Base-by-base conservation (phyloP, 2,329 filamentous ascomycete species). In the Erysiphe neolycopersici region DNA sequence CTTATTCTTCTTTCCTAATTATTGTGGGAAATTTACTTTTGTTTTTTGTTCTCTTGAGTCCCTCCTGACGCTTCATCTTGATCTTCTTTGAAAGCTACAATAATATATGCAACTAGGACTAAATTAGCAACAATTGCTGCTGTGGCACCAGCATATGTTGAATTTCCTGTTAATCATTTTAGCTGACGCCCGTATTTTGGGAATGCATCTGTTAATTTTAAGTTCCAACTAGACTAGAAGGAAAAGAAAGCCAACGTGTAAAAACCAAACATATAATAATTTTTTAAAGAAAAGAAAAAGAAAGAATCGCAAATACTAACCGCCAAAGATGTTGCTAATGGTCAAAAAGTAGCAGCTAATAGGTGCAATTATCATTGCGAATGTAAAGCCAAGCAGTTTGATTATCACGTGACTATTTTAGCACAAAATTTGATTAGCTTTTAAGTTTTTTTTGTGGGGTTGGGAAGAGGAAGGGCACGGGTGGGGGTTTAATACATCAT, bases 21-120 rank as follows among this genome's bases (percentile, higher is more conserved):
- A 8, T 26, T 26, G 22, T 26, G 8, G 22, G 8, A 26, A 8
- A 8, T 26, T 26, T 26, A 26, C 22, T 26, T 26, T 1, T 5
- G 8, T 19, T 39, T 22, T 16, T 51, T 45, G 40, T 63, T 59
- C 42, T 55, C 60, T 51, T 65, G 65, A 54, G 63, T 64, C 47
- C 64, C 64, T 11, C 60, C 62, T 43, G 60, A 61, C 43, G 61
- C 57, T 33, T 58, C 56, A 11, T 60, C 61, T 46, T 70, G 65
- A 55, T 95, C 89, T 59, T 98, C 89, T 47, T 69, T 75, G 70
- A 93, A 85, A 4, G 89, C 89, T 17, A 93, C 82, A 45, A 94
- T 63, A 38, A 95, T 73, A 60, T 95, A 98, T n/a, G 69, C 74
- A 45, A 95, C 70, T 42, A 98, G 64, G 3, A 98, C 83, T 1